A percentile compares a stretch with the other conserved stretches of the same genome.
phyloP scores from a whole-genome alignment of 2,329 filamentous ascomycete genomes.

The Chrysoporthe deuterocubensis region DNA sequence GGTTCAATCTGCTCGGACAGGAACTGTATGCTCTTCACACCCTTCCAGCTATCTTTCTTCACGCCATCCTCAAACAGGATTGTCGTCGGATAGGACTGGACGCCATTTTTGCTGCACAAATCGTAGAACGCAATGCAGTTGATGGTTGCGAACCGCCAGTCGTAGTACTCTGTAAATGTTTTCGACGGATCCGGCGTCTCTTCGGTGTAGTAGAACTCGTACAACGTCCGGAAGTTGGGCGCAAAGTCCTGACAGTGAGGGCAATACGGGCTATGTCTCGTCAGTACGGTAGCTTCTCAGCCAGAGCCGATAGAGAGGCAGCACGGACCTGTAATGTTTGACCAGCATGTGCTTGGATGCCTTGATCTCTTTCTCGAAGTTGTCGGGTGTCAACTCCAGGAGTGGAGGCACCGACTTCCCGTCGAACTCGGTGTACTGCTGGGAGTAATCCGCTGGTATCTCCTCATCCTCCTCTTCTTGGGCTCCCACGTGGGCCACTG shows the following conservation, averaged over 20 bases:
- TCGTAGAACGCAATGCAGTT: conserved; percentile 87
- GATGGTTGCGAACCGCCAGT: conserved; percentile 84
- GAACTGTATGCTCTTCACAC: conserved; percentile 67
- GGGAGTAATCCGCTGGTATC: conserved; percentile 36
- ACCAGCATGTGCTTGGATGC: conserved; percentile 57
- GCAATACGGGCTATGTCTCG: conserved; percentile 58
- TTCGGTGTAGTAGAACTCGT: conserved; percentile 94
- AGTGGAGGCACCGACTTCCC: conserved; percentile 68
- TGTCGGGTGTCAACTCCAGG: conserved; percentile 61
- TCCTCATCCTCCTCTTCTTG: conserved; percentile 41
- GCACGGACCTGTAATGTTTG: conserved; percentile 69
- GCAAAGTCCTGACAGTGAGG: conserved; percentile 79
- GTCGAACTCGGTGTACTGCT: conserved; percentile 65
- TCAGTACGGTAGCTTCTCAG: conserved; percentile 29
- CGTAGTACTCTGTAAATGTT: conserved; percentile 80
- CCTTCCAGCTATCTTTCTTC: conserved; percentile 64
- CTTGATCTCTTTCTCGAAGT: conserved; percentile 60
- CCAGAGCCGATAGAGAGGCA: conserved; percentile 11
- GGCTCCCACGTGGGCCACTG: conserved; percentile 43
- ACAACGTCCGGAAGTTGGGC: conserved; percentile 86
- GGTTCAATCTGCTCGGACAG: conserved; percentile 76
- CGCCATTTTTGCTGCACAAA: conserved; percentile 69
- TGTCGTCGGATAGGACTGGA: conserved; percentile 77
- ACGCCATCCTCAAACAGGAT: conserved; percentile 80
- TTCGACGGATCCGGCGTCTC: conserved; percentile 64